phyloP scores from a whole-genome alignment of 192 early-diverging fungal genomes.

The Backusella australiensis region DNA sequence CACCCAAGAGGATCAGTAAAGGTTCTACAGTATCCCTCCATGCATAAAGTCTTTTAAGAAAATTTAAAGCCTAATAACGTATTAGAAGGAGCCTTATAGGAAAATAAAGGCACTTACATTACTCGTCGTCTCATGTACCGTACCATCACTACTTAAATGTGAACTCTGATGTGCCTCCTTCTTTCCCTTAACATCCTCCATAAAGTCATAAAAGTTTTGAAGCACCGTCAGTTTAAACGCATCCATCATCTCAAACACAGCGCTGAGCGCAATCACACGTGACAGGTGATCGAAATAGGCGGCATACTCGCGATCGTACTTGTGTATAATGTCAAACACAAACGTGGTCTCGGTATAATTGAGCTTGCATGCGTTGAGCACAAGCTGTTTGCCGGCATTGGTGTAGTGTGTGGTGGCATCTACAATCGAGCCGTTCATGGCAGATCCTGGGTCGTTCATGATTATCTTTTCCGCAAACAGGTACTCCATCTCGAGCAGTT shows the following conservation, averaged over 20 bases:
- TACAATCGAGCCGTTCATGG: constrained; percentile 46
- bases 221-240: constrained; percentile 51
- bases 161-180: constrained; percentile 37
- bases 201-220: constrained; percentile 62
- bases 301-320: constrained; percentile 31
- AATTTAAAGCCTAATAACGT: constrained; percentile 53
- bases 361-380: constrained; percentile 45
- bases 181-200: constrained; percentile 67
- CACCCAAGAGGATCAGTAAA: constrained; percentile 48
- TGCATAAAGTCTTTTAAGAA: constrained; percentile 56
- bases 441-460: constrained; percentile 52
- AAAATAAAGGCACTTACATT: constrained; percentile 52
- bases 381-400: constrained; percentile 49
- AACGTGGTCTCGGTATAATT: constrained; percentile 61
- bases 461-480: constrained; percentile 58
- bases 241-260: constrained; percentile 23
- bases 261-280: constrained; percentile 26
- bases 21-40: constrained; percentile 57
- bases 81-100: not conserved
- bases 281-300: constrained; percentile 46
- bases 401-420: constrained; percentile 47
- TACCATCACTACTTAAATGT: constrained; percentile 73
- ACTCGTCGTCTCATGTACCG: constrained; percentile 80
- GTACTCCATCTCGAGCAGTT: constrained; percentile 65
- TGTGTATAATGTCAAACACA: constrained; percentile 66